A percentile compares a stretch with the other conserved stretches of the same genome.
Evolutionary conservation across 208 protist genomes (phyloP).

Genomic region (Endotrypanum monterogeii): DNA sequence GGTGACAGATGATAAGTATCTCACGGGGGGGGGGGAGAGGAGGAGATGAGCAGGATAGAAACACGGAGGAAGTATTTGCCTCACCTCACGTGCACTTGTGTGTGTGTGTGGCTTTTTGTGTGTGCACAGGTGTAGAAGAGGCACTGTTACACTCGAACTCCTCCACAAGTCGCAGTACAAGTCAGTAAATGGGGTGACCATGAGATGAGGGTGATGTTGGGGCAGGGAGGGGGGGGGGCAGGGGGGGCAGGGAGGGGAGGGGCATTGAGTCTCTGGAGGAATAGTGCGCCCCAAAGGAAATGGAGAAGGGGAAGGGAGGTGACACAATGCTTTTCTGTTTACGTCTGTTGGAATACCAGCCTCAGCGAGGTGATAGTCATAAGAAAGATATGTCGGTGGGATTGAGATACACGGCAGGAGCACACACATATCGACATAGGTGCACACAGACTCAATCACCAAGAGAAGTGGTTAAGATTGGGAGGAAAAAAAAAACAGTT

Average conservation of each 20-base stretch:
- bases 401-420: not conserved
- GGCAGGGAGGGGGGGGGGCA: not conserved
- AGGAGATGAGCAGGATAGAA: not conserved
- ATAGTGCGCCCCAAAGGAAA: not conserved
- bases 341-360: not conserved
- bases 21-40: not conserved
- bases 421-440: not conserved
- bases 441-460: not conserved
- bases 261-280: not conserved
- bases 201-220: not conserved
- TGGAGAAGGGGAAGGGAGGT: constrained; percentile 2
- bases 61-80: not conserved
- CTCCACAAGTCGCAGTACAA: not conserved
- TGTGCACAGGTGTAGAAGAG: not conserved
- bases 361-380: not conserved
- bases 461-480: not conserved
- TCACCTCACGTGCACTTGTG: not conserved
- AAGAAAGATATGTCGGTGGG: not conserved
- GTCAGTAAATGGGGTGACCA: not conserved
- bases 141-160: not conserved
- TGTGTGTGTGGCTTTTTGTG: not conserved
- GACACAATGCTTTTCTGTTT: not conserved
- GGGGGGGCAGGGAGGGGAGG: not conserved
- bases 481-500: not conserved
- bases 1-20: not conserved